A percentile compares a stretch with the other conserved stretches of the same genome.
phyloP scores from a whole-genome alignment of 768 basidiomycete genomes.

The Lactarius sanguifluus region DNA sequence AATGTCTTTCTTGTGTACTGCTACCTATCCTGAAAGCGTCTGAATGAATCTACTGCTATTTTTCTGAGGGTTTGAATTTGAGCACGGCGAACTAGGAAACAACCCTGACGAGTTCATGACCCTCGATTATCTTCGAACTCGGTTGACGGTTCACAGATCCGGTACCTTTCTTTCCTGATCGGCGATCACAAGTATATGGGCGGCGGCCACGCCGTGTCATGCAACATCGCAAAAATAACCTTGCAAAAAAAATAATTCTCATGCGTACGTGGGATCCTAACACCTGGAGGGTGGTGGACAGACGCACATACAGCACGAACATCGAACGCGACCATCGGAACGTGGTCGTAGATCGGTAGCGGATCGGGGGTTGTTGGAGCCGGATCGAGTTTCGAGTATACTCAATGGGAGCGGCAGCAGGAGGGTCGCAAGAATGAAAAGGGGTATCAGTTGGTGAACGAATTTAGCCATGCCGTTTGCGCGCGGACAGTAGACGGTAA shows the following conservation, averaged over 20 bases:
- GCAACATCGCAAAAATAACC: neutral
- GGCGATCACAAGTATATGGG: constrained; percentile 9
- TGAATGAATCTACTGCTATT: constrained; percentile 4
- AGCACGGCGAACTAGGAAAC: neutral
- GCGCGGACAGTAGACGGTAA: neutral
- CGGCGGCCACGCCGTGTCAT: neutral
- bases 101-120: neutral
- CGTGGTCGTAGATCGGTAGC: neutral
- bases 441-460: constrained; percentile 3
- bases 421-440: constrained; percentile 1
- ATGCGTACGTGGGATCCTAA: neutral
- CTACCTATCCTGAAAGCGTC: constrained; percentile 7
- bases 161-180: neutral
- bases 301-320: constrained; percentile 1
- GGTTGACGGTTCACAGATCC: neutral
- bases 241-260: neutral
- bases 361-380: neutral
- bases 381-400: neutral
- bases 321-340: neutral
- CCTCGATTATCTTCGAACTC: neutral
- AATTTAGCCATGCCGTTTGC: neutral
- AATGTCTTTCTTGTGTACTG: constrained; percentile 26
- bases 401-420: neutral
- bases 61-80: neutral
- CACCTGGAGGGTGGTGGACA: neutral